Percentiles rank a stretch among this genome's conserved stretches.
phyloP scores from a whole-genome alignment of 805 yeast species.

The Spathaspora girioi region DNA sequence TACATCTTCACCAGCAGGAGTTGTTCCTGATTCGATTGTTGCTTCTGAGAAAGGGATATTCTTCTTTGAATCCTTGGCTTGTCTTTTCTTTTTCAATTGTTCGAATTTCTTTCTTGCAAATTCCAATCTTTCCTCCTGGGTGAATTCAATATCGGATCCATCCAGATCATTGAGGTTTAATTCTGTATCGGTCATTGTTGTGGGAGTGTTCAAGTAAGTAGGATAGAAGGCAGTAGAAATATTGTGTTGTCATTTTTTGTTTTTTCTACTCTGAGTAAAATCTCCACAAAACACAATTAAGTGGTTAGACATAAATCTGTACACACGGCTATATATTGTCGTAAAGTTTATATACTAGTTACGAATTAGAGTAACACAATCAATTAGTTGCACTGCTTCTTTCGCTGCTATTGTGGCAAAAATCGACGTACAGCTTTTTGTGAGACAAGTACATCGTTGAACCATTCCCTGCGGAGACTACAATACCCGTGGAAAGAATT shows the following conservation, averaged over 20 bases:
- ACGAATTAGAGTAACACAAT: too few relatives aligned
- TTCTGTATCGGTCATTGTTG: background rate
- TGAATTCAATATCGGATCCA: constrained; percentile 18
- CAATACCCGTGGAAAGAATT: too few relatives aligned
- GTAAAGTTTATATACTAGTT: too few relatives aligned
- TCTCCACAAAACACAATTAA: too few relatives aligned
- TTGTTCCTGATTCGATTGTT: background rate
- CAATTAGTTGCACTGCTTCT: too few relatives aligned
- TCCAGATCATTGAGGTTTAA: constrained; percentile 1
- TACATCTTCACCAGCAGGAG: background rate
- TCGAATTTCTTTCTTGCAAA: constrained; percentile 74
- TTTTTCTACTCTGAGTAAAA: background rate
- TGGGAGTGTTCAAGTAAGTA: background rate
- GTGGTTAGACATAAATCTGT: too few relatives aligned
- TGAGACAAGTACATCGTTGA: too few relatives aligned
- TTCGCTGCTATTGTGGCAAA: too few relatives aligned
- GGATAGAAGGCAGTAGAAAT: background rate
- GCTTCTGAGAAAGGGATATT: constrained; percentile 27
- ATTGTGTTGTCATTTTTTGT: background rate
- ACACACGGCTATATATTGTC: too few relatives aligned
- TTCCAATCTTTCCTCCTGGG: constrained; percentile 61
- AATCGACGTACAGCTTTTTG: too few relatives aligned
- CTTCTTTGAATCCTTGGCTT: constrained; percentile 46
- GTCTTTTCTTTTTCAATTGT: constrained; percentile 56
- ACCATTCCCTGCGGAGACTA: too few relatives aligned